phyloP scores from a whole-genome alignment of 352 stramenopile species.

The Pythium folliculosum region DNA sequence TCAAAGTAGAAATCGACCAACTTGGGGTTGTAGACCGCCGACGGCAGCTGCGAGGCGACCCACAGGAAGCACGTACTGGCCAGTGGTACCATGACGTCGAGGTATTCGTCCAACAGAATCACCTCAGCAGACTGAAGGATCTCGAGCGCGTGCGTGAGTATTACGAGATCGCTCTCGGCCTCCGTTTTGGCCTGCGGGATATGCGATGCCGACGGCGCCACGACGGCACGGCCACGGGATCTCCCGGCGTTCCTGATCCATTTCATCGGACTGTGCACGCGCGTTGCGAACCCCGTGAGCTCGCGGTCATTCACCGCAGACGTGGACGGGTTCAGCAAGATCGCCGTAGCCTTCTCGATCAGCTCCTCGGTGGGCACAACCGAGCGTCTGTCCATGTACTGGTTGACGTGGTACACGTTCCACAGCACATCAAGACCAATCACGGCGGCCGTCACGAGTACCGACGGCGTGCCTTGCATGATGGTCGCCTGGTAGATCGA shows the following conservation, averaged over 20 bases:
- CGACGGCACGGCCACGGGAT: background rate
- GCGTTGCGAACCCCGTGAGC: background rate
- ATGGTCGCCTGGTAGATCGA: constrained; percentile 19
- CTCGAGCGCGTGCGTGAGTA: constrained; percentile 4
- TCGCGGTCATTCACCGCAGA: background rate
- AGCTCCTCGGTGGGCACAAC: background rate
- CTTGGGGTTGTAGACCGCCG: constrained; percentile 52
- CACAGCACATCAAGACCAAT: background rate
- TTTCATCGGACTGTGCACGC: background rate
- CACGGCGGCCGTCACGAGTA: too few relatives aligned
- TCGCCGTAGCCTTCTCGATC: background rate
- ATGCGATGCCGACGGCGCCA: background rate
- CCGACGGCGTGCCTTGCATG: background rate
- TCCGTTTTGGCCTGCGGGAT: background rate
- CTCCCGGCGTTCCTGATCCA: background rate
- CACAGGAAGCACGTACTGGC: background rate
- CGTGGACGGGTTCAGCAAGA: background rate
- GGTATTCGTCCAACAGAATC: constrained; percentile 21
- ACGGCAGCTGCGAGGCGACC: background rate
- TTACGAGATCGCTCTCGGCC: background rate
- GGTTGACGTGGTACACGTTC: constrained; percentile 4
- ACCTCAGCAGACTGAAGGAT: constrained; percentile 12
- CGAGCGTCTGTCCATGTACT: background rate
- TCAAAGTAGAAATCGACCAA: constrained; percentile 59
- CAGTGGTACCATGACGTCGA: constrained; percentile 14